Percentiles rank a stretch among this genome's conserved stretches.
Conservation (phyloP, 768 basidiomycete species). For the Auricularia cornea region DNA sequence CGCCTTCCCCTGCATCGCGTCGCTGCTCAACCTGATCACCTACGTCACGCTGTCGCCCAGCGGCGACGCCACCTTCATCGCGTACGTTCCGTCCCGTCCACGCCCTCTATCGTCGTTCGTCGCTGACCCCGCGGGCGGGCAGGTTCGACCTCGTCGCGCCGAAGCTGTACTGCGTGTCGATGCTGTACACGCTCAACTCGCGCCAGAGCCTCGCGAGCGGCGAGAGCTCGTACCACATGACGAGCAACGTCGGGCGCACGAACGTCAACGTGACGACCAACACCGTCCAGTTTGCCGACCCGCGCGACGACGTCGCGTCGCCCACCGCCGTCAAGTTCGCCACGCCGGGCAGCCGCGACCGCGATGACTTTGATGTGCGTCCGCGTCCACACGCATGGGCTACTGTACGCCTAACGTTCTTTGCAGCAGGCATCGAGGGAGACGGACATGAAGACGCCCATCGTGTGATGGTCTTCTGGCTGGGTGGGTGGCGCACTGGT, state of each 20-base stretch:
- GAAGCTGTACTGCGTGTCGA: background rate
- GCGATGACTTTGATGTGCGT: too few species aligned
- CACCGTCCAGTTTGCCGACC: background rate
- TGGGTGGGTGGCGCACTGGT: too few species aligned
- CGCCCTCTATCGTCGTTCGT: background rate
- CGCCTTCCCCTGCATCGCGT: background rate
- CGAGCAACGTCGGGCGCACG: background rate
- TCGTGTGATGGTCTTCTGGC: too few species aligned
- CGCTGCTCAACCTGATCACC: background rate
- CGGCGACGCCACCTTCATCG: background rate
- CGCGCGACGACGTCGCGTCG: background rate
- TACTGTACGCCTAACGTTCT: too few species aligned
- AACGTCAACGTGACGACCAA: background rate
- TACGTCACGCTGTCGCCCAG: background rate
- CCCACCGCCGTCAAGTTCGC: background rate
- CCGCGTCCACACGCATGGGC: too few species aligned
- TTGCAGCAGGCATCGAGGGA: too few species aligned
- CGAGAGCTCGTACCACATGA: background rate
- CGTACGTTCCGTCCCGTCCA: background rate
- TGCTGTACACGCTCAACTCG: background rate
- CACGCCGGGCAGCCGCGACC: too few species aligned
- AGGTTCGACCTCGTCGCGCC: background rate
- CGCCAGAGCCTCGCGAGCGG: background rate
- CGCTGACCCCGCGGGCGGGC: background rate
- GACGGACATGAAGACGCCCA: too few species aligned